Conservation (phyloP, 805 yeast species). For the Teunomyces kruisii region DNA sequence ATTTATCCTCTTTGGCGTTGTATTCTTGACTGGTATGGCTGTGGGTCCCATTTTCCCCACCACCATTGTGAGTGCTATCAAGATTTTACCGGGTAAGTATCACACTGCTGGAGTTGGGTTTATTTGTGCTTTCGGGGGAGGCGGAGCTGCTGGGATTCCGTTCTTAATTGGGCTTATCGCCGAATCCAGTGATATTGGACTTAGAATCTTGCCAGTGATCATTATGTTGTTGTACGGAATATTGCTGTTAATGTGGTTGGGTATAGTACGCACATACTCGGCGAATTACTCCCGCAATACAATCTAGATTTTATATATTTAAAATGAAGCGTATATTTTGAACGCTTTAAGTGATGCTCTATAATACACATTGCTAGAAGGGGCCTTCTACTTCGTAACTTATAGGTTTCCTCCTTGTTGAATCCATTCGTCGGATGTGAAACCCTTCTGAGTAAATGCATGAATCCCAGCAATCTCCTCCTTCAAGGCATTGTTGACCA, state of each 20-base stretch:
- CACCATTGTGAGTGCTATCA: slow-evolving; percentile 61
- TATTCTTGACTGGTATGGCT: slow-evolving; percentile 45
- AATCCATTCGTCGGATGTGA: slow-evolving; percentile 85
- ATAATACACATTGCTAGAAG: not conserved
- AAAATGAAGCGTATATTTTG: not conserved
- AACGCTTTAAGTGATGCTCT: not conserved
- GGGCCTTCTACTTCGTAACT: not conserved
- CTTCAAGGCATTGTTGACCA: slow-evolving; percentile 76
- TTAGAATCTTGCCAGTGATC: slow-evolving; percentile 31
- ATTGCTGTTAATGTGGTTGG: slow-evolving; percentile 27
- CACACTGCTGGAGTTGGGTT: slow-evolving; percentile 72
- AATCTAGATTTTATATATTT: not conserved
- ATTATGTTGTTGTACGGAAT: slow-evolving; percentile 23
- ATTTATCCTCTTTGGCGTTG: slow-evolving; percentile 30
- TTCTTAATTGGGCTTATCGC: slow-evolving; percentile 57
- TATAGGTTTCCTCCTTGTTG: slow-evolving; percentile 33
- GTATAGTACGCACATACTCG: not conserved
- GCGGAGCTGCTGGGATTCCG: slow-evolving; percentile 79
- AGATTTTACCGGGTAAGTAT: slow-evolving; percentile 56
- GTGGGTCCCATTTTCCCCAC: slow-evolving; percentile 67
- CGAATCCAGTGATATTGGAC: slow-evolving; percentile 32
- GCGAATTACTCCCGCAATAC: not conserved
- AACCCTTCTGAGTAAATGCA: slow-evolving; percentile 92
- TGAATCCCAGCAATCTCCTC: slow-evolving; percentile 88
- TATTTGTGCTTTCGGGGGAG: slow-evolving; percentile 77